Conservation (phyloP, 2,329 filamentous ascomycete species). For the Alternaria incomplexa region DNA sequence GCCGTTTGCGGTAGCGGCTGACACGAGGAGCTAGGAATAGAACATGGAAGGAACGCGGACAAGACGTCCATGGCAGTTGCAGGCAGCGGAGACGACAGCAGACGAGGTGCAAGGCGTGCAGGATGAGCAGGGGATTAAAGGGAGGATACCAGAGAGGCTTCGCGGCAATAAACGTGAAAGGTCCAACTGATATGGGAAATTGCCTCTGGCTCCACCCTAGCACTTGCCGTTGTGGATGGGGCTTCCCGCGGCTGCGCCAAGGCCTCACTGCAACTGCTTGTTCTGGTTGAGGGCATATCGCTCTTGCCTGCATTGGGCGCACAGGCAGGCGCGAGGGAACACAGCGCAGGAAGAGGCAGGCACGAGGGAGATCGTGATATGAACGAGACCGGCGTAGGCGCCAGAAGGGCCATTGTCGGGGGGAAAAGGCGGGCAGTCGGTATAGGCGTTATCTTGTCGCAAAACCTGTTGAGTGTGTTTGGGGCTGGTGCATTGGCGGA, state of each 20-base stretch:
- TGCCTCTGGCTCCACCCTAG: background rate
- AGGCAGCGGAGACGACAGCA: background rate
- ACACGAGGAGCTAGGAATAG: conserved; percentile 3
- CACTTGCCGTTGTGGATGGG: background rate
- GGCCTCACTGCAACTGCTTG: conserved; percentile 7
- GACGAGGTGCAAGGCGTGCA: background rate
- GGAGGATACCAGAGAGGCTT: background rate
- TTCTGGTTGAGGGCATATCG: background rate
- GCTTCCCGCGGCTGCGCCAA: conserved; percentile 10
- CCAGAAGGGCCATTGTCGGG: background rate
- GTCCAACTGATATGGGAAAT: conserved; percentile 8
- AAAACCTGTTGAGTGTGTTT: conserved; percentile 15
- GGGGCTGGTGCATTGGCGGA: conserved; percentile 12
- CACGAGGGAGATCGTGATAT: background rate
- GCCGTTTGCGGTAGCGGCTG: conserved; percentile 7
- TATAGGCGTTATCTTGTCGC: background rate
- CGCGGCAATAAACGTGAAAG: background rate
- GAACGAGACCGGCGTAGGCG: background rate
- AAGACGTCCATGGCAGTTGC: background rate
- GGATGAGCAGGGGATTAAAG: background rate
- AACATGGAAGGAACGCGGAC: background rate
- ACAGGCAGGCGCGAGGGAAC: background rate
- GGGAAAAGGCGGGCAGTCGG: background rate
- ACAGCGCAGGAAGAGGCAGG: conserved; percentile 2
- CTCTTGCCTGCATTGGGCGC: background rate